Base-by-base conservation (phyloP, 2,329 filamentous ascomycete genomes). In the Chrysosporium keratinophilum region DNA sequence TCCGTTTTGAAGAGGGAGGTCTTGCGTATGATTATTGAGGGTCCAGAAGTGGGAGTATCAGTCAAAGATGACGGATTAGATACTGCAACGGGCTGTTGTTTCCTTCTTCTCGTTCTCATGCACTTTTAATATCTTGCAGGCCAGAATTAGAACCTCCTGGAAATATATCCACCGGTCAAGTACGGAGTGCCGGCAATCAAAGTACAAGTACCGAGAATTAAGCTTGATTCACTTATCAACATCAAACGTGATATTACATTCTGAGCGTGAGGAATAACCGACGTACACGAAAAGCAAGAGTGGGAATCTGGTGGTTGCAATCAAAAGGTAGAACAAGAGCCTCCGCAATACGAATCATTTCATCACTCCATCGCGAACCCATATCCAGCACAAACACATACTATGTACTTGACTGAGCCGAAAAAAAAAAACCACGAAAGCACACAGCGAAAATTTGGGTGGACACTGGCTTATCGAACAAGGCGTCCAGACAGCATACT, bases 1-100 rank as follows among this genome's bases (percentile, higher is more conserved):
- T 68, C 72, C 73, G 15, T 69, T 72, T 46, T 74, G 3, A 0
- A 19, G 31, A 46, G 14, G 17, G 39, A 7, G 37, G 37, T 40
- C 23, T 28, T n/a, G n/a, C n/a, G n/a, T n/a, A n/a, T n/a, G n/a
- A n/a, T n/a, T n/a, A n/a, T n/a, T n/a, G n/a, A n/a, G n/a, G n/a
- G n/a, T n/a, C n/a, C n/a, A n/a, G n/a, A n/a, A n/a, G n/a, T n/a
- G n/a, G n/a, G n/a, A n/a, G n/a, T n/a, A n/a, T n/a, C n/a, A n/a
- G n/a, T n/a, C n/a, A n/a, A n/a, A n/a, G n/a, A n/a, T n/a, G n/a
- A n/a, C n/a, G n/a, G n/a, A n/a, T n/a, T n/a, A n/a, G n/a, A n/a
- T n/a, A n/a, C n/a, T n/a, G n/a, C n/a, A n/a, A n/a, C n/a, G n/a
- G n/a, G n/a, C n/a, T n/a, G n/a, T n/a, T n/a, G n/a, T n/a, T n/a